Evolutionary conservation across 371 early-diverging fungal species (phyloP), one percentile per base, ranked within the genome.

Genomic region (Apophysomyces sp.): DNA sequence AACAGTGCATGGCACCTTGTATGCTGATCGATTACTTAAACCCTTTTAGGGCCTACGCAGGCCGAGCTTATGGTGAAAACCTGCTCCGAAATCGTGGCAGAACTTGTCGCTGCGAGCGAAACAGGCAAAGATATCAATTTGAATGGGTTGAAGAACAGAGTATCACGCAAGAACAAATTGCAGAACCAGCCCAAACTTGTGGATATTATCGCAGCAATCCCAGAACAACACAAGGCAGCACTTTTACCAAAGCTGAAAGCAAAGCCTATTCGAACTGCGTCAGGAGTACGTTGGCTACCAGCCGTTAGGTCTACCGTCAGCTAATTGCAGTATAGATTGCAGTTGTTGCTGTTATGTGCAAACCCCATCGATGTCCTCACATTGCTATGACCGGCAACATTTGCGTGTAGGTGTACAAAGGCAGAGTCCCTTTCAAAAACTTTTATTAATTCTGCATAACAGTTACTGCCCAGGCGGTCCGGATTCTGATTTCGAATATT

Each of bases 261-360:
- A 83, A 88, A 61, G 84, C 89, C 99, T 12, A 89, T 99, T 52
- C 84, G 99, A 67, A 99, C 99, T 2, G 99, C 99, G 2, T 96
- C 96, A 24, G 99, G 99, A 55, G 95, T 96, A 86, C 60, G 86
- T 73, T 57, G 3, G 12, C 49, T 15, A 16, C 2, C 15, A 12
- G 12, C 13, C 12, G 15, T 13, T n/a, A 53, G 2, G 28, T 0
- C 18, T 13, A n/a, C n/a, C 15, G 29, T 31, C 3, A 15, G 13
- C 54, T 53, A n/a, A 53, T 53, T 21, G 9, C 16, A 15, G 28
- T 18, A 36, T 76, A 92, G 91, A 94, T 97, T 64, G 99, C 99
- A 31, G 98, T 99, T 7, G 99, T 99, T 0, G 99, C 99, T 32
- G 99, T 99, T 27, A 99, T 99, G 99, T 99, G 99, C 83, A 99